Percentiles rank a stretch among this genome's conserved stretches.
Evolutionary conservation across 2,329 filamentous ascomycete species (phyloP).

Genomic region (Fusarium sambucinum): DNA sequence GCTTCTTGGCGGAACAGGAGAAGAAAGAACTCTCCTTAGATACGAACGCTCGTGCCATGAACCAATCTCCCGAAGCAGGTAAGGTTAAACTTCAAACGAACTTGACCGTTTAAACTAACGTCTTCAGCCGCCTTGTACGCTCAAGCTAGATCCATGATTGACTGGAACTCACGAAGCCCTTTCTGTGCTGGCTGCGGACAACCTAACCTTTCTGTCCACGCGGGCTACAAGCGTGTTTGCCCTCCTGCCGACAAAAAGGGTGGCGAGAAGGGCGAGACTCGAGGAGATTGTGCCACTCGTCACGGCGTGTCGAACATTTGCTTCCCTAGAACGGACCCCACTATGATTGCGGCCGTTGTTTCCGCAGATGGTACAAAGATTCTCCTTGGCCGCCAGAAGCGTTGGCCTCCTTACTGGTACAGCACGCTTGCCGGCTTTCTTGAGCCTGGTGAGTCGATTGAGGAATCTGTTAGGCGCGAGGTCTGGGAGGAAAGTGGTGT

Average conservation of each 20-base stretch:
- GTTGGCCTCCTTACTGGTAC: slow-evolving; percentile 89
- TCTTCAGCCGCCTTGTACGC: slow-evolving; percentile 85
- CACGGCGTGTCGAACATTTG: slow-evolving; percentile 89
- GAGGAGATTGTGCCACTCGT: slow-evolving; percentile 82
- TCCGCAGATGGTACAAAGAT: slow-evolving; percentile 81
- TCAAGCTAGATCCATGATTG: slow-evolving; percentile 86
- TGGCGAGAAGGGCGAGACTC: slow-evolving; percentile 61
- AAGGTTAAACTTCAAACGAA: slow-evolving; percentile 40
- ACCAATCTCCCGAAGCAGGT: slow-evolving; percentile 72
- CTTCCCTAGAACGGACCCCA: slow-evolving; percentile 93
- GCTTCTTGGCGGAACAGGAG: slow-evolving; percentile 58
- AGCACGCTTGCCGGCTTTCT: slow-evolving; percentile 89
- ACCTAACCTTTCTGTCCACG: slow-evolving; percentile 81
- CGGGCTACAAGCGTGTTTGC: slow-evolving; percentile 83
- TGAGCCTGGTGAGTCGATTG: slow-evolving; percentile 85
- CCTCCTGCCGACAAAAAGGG: slow-evolving; percentile 74
- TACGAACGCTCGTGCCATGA: slow-evolving; percentile 72
- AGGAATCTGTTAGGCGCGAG: slow-evolving; percentile 85
- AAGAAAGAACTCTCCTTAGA: slow-evolving; percentile 73
- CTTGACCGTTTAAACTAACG: slow-evolving; percentile 21
- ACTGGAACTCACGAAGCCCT: slow-evolving; percentile 94
- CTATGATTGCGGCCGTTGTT: slow-evolving; percentile 93
- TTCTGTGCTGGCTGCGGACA: slow-evolving; percentile 93
- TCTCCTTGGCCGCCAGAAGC: slow-evolving; percentile 85
- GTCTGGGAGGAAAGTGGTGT: slow-evolving; percentile 90